These are phyloP conservation scores for Puccinia coronata DNA, from an alignment of 1,284 basidiomycete species.

Conservation along the genomic window DNA sequence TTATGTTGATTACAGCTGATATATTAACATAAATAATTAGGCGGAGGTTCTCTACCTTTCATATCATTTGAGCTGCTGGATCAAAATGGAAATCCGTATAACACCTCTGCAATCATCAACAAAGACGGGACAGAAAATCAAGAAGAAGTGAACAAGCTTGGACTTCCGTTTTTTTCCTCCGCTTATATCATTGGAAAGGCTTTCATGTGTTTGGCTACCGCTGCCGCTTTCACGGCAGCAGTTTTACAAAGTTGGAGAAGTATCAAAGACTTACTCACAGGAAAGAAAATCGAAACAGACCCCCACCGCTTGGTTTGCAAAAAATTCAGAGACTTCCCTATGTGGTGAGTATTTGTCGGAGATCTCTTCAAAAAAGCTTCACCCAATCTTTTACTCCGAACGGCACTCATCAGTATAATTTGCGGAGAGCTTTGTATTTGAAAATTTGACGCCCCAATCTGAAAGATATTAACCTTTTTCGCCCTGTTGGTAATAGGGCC, in stretches of 20 bases:
- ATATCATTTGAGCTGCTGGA: conserved; percentile 48
- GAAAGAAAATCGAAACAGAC: conserved; percentile 26
- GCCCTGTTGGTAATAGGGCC: neutral
- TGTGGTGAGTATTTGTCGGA: conserved; percentile 28
- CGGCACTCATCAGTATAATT: no score
- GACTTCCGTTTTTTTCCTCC: conserved; percentile 43
- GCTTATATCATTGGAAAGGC: conserved; percentile 46
- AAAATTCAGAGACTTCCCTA: conserved; percentile 46
- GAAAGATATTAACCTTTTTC: neutral
- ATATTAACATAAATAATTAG: neutral
- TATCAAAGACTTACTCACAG: conserved; percentile 17
- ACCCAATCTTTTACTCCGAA: neutral
- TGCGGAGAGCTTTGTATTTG: no score
- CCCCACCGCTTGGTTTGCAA: conserved; percentile 35
- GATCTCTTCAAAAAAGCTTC: neutral
- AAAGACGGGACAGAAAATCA: conserved; percentile 36
- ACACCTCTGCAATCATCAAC: conserved; percentile 40
- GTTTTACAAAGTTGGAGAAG: conserved; percentile 24
- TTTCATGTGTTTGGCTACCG: conserved; percentile 38
- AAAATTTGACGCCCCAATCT: no score
- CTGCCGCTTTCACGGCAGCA: conserved; percentile 42
- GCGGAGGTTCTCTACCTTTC: conserved; percentile 46
- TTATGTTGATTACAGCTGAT: neutral
- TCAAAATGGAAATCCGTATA: conserved; percentile 37
- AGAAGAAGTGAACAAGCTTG: conserved; percentile 18